These are phyloP conservation scores for Nelumbo lutea DNA, from an alignment of 164 flowering plant species.

Conservation along the genomic window DNA sequence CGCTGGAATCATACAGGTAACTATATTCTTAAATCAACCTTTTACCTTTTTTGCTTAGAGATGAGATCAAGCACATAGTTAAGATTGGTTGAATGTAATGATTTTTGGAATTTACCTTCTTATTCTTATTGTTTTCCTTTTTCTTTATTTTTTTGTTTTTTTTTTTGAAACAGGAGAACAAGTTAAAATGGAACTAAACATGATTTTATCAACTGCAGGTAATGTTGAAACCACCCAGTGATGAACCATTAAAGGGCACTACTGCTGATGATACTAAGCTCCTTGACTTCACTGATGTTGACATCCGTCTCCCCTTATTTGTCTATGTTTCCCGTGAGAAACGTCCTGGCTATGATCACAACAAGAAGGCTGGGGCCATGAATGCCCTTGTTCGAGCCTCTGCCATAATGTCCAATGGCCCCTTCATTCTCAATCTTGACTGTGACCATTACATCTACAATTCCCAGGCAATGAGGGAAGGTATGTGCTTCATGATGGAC, in stretches of 20 bases:
- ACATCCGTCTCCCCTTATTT: constrained; percentile 78
- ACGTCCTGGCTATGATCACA: constrained; percentile 92
- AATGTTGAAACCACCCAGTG: constrained; percentile 81
- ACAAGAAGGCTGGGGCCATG: constrained; percentile 97
- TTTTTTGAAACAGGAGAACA: too few relatives aligned
- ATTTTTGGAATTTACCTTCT: neutral
- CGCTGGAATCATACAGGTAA: constrained; percentile 84
- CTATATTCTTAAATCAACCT: neutral
- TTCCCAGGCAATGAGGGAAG: constrained; percentile 73
- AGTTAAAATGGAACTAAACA: neutral
- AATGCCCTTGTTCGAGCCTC: constrained; percentile 88
- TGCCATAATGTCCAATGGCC: constrained; percentile 90
- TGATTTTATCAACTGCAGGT: constrained; percentile 34
- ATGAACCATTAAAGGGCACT: constrained; percentile 52
- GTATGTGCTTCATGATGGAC: constrained; percentile 97
- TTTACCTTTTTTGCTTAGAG: neutral
- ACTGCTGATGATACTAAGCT: constrained; percentile 25
- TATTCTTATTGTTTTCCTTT: neutral
- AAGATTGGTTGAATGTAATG: neutral
- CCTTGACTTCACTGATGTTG: constrained; percentile 53
- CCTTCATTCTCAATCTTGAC: constrained; percentile 82
- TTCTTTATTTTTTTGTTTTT: neutral
- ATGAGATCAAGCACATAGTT: neutral
- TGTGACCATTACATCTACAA: constrained; percentile 90
- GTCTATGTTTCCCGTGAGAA: constrained; percentile 85